Base-by-base conservation (phyloP, 352 stramenopile species). In the Phytophthora palmivora region DNA sequence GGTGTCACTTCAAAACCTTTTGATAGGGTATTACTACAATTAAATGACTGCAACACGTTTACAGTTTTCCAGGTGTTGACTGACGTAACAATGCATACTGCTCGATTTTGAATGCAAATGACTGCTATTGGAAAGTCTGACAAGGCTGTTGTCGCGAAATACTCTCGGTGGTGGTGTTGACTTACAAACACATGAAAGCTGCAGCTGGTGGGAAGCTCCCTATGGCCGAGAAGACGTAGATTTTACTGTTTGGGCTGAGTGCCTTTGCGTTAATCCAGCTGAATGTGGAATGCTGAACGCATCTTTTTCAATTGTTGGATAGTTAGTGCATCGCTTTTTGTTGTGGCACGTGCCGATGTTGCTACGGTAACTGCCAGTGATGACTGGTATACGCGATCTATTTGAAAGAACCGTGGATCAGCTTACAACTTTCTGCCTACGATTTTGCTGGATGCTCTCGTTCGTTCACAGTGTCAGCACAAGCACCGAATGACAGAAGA, bases 401-500 rank as follows among this genome's bases (percentile, higher is more conserved):
- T 58, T 16, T 11, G 16, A 28, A 46, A 42, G 12, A 33, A 41
- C 16, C 19, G 18, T 41, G 15, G 16, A 28, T 41, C n/a, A 12
- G 15, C 14, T 45, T 51, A 16, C 16, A 32, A 9, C 22, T 60
- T 37, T 21, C 18, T 16, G 30, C 30, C 30, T 14, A 34, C 16
- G 33, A 42, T 42, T 11, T 28, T 33, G 42, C 11, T 48, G 32
- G 6, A 67, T 4, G 6, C 39, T 12, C 15, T 21, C 16, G 34
- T 50, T 46, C 45, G 10, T 45, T 78, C 67, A 87, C 50, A 87
- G 43, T 22, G 79, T 63, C 47, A 84, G 60, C 28, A 76, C 71
- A 44, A 90, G 51, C 51, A 91, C 46, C 30, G 86, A 87, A 68
- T 94, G 86, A 22, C 63, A 60, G 26, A 91, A 77, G 38, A 94